These are phyloP conservation scores for Geotrichum siamense DNA, from an alignment of 1,139 yeast genomes.

Conservation along the genomic window DNA sequence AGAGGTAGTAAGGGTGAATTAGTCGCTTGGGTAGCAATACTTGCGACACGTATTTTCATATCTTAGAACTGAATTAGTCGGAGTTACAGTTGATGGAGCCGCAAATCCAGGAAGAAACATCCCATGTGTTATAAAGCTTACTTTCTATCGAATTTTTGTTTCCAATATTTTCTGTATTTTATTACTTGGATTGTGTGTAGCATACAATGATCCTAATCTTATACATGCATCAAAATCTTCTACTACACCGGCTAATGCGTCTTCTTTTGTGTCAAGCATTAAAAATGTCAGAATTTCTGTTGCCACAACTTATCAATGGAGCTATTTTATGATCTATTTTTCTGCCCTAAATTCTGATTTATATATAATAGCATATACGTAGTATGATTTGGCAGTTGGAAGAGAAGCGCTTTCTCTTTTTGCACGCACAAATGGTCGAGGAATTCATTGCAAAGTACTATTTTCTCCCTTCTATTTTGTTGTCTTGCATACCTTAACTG, in stretches of 20 bases:
- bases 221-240: conserved; percentile 20
- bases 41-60: conserved; percentile 49
- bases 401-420: conserved; percentile 59
- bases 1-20: conserved; percentile 45
- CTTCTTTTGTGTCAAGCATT: conserved; percentile 62
- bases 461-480: conserved; percentile 42
- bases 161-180: conserved; percentile 45
- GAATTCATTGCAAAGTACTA: conserved; percentile 56
- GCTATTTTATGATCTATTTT: conserved; percentile 59
- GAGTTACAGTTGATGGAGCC: conserved; percentile 72
- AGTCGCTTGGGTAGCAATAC: conserved; percentile 57
- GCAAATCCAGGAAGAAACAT: conserved; percentile 67
- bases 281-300: conserved; percentile 55
- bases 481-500: conserved; percentile 57
- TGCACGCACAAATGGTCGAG: conserved; percentile 53
- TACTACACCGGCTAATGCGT: conserved; percentile 59
- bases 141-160: conserved; percentile 49
- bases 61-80: conserved; percentile 73
- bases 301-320: conserved; percentile 60
- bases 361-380: conserved; percentile 62
- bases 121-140: conserved; percentile 73
- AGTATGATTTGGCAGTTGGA: conserved; percentile 55
- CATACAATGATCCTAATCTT: conserved; percentile 37
- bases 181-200: conserved; percentile 44
- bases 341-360: conserved; percentile 70